Evolutionary conservation across 2,329 filamentous ascomycete genomes (phyloP).

Genomic region (Huntiella moniliformis): DNA sequence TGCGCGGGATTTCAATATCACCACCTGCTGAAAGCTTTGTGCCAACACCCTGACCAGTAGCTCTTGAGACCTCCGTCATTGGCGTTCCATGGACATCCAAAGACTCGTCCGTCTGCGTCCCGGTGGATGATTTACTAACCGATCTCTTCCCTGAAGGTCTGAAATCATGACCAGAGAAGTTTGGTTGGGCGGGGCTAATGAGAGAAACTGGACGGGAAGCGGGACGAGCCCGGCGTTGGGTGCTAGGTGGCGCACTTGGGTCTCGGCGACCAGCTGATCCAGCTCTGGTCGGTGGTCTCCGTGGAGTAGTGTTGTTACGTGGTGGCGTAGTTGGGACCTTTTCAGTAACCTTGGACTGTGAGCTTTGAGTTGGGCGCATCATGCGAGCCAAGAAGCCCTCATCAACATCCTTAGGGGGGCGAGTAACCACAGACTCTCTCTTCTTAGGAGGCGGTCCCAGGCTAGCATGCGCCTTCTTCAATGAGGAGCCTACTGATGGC

Average conservation of each 20-base stretch:
- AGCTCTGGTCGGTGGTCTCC: constrained; percentile 9
- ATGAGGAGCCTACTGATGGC: constrained; percentile 21
- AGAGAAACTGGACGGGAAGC: constrained; percentile 9
- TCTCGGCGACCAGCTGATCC: constrained; percentile 4
- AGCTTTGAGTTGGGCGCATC: constrained; percentile 58
- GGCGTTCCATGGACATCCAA: background rate
- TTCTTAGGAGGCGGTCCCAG: constrained; percentile 42
- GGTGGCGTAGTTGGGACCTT: constrained; percentile 36
- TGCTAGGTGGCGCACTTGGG: constrained; percentile 6
- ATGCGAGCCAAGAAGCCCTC: constrained; percentile 62
- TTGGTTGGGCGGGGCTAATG: constrained; percentile 4
- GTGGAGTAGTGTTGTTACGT: constrained; percentile 18
- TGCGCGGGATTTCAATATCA: constrained; percentile 7
- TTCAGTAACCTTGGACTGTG: constrained; percentile 47
- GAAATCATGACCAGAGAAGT: background rate
- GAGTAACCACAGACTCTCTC: constrained; percentile 24
- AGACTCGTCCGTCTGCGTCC: background rate
- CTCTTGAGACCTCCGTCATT: background rate
- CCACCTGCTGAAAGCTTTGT: background rate
- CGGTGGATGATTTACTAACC: constrained; percentile 1
- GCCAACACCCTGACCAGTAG: background rate
- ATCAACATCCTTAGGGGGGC: constrained; percentile 38
- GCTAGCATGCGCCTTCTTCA: constrained; percentile 27
- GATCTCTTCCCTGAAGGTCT: background rate
- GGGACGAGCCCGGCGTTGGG: constrained; percentile 4